Percentiles rank a stretch among this genome's conserved stretches.
Evolutionary conservation across 148 eudicot genomes (phyloP).

Genomic region (Rhododendron simsii): DNA sequence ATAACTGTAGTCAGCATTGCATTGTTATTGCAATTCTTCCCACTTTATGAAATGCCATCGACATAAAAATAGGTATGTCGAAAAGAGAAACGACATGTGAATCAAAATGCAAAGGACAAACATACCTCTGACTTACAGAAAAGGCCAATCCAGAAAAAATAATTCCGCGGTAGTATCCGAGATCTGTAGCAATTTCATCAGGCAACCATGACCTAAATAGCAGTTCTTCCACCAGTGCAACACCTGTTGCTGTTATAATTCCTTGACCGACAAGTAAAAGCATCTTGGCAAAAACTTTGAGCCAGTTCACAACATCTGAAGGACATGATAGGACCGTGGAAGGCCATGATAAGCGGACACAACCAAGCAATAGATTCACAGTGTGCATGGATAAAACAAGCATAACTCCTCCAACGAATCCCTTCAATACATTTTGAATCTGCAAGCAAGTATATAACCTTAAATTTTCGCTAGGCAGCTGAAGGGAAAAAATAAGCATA

Average conservation of each 20-base stretch:
- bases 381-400: conserved; percentile 65
- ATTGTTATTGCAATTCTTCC: neutral
- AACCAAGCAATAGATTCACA: conserved; percentile 54
- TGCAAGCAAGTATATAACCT: conserved; percentile 27
- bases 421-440: conserved; percentile 54
- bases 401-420: conserved; percentile 65
- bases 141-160: conserved; percentile 74
- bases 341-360: conserved; percentile 55
- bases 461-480: neutral
- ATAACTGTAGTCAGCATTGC: neutral
- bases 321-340: conserved; percentile 37
- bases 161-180: conserved; percentile 69
- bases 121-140: conserved; percentile 75
- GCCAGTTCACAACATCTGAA: conserved; percentile 32
- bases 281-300: conserved; percentile 50
- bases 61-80: neutral
- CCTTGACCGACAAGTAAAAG: conserved; percentile 52
- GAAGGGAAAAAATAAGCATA: neutral
- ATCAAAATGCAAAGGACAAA: neutral
- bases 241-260: conserved; percentile 51
- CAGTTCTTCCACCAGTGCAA: conserved; percentile 81
- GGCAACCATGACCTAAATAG: conserved; percentile 90
- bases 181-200: conserved; percentile 78
- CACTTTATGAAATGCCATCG: neutral
- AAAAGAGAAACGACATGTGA: neutral